These are phyloP conservation scores for Ensete ventricosum DNA, from an alignment of 176 grass and related monocot species.

Conservation along the genomic window DNA sequence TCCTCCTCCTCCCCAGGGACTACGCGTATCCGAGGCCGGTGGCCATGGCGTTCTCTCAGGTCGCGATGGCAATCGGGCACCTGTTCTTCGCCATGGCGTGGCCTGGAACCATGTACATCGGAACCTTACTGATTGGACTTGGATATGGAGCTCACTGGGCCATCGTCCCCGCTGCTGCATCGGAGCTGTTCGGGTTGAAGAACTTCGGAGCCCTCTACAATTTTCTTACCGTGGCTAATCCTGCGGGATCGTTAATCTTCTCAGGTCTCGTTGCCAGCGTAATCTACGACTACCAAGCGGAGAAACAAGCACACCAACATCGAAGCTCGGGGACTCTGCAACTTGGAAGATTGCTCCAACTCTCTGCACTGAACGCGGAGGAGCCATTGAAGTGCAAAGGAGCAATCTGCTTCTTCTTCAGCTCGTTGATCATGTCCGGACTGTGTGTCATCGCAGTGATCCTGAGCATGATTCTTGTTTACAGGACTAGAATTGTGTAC, in stretches of 20 bases:
- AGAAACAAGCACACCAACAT: background rate
- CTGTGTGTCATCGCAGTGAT: background rate
- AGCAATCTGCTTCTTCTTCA: slow-evolving; percentile 9
- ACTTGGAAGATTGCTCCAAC: background rate
- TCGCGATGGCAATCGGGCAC: slow-evolving; percentile 2
- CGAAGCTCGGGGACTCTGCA: background rate
- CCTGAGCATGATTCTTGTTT: slow-evolving; percentile 9
- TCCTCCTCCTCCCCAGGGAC: background rate
- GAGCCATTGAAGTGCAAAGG: slow-evolving; percentile 12
- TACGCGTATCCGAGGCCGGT: slow-evolving; percentile 4
- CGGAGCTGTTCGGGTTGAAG: slow-evolving; percentile 10
- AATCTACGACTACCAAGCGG: slow-evolving; percentile 13
- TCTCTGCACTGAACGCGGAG: background rate
- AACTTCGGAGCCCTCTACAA: slow-evolving; percentile 13
- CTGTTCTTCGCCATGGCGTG: slow-evolving; percentile 10
- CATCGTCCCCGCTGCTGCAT: slow-evolving; percentile 6
- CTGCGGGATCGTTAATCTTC: background rate
- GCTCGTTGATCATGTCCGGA: slow-evolving; percentile 1
- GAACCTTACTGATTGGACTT: slow-evolving; percentile 7
- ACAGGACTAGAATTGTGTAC: background rate
- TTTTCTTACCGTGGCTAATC: slow-evolving; percentile 8
- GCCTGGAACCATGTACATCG: slow-evolving; percentile 6
- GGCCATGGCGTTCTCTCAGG: background rate
- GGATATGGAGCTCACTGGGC: slow-evolving; percentile 17
- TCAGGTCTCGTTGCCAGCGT: slow-evolving; percentile 1